Percentiles rank a stretch among this genome's conserved stretches.
Conservation (phyloP, 495 filamentous ascomycete genomes). For the Penicillium cosmopolitanum region DNA sequence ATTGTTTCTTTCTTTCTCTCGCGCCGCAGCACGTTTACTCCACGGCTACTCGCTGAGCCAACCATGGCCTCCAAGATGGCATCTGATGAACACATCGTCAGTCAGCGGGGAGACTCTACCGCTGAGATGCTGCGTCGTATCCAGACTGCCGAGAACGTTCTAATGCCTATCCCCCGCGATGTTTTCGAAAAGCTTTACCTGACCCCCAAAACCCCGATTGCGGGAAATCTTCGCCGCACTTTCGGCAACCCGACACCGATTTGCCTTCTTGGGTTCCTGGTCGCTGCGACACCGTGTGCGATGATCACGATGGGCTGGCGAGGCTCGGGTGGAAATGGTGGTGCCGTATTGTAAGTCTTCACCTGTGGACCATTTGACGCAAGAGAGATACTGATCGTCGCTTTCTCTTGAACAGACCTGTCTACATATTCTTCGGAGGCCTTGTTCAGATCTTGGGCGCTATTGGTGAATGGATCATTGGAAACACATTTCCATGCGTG, state of each 20-base stretch:
- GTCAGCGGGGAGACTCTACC: conserved; percentile 20
- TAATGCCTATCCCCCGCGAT: conserved; percentile 53
- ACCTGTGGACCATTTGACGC: background rate
- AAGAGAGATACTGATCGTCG: background rate
- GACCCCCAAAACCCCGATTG: conserved; percentile 57
- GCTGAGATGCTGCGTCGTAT: conserved; percentile 33
- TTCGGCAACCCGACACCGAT: conserved; percentile 76
- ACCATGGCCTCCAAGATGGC: conserved; percentile 20
- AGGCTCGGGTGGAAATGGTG: conserved; percentile 66
- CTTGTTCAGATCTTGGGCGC: conserved; percentile 66
- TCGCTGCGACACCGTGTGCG: conserved; percentile 64
- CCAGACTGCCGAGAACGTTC: conserved; percentile 41
- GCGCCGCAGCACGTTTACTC: too few relatives aligned
- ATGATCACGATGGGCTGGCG: conserved; percentile 74
- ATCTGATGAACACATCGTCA: conserved; percentile 29
- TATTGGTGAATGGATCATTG: conserved; percentile 70
- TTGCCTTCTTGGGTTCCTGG: conserved; percentile 69
- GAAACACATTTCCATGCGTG: conserved; percentile 74
- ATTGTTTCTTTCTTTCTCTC: too few relatives aligned
- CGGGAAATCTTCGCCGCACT: conserved; percentile 36
- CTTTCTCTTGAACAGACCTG: conserved; percentile 34
- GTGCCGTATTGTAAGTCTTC: conserved; percentile 53
- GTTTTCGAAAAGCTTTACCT: conserved; percentile 78
- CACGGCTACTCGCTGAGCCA: too few relatives aligned
- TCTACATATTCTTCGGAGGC: conserved; percentile 72